Evolutionary conservation across 495 filamentous ascomycete genomes (phyloP).

Genomic region (Bombardia bombarda): DNA sequence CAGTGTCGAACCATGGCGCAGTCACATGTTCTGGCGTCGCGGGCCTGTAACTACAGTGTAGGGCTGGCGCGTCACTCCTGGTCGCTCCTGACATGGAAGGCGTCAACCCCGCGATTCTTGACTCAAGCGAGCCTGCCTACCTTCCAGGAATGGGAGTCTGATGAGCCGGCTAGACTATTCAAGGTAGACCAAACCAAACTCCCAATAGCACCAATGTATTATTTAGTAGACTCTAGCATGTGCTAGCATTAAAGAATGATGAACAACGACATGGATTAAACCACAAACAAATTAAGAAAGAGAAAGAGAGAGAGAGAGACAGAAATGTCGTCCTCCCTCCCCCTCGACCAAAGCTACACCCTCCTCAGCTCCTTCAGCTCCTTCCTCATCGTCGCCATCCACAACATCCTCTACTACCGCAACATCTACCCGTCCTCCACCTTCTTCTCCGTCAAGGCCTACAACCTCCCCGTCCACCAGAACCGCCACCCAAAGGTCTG

Average conservation of each 20-base stretch:
- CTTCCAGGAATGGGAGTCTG: too few relatives aligned
- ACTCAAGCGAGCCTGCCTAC: too few relatives aligned
- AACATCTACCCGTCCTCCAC: constrained; percentile 71
- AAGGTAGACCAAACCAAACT: too few relatives aligned
- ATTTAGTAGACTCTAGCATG: too few relatives aligned
- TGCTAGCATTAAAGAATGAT: too few relatives aligned
- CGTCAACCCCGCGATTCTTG: too few relatives aligned
- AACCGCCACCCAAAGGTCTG: constrained; percentile 86
- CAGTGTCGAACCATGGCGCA: neutral
- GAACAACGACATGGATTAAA: too few relatives aligned
- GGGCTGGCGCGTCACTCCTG: too few relatives aligned
- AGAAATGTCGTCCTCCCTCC: constrained; percentile 3
- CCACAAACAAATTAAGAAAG: neutral
- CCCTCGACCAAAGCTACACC: constrained; percentile 24
- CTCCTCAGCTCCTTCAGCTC: constrained; percentile 55
- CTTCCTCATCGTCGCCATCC: constrained; percentile 83
- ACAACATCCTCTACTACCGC: constrained; percentile 88
- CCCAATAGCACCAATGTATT: too few relatives aligned
- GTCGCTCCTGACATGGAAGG: too few relatives aligned
- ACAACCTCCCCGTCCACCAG: constrained; percentile 85
- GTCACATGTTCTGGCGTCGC: constrained; percentile 24
- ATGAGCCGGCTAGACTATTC: too few relatives aligned
- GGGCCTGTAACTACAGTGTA: too few relatives aligned
- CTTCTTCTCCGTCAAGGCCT: constrained; percentile 75
- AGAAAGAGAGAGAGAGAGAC: neutral